phyloP scores from a whole-genome alignment of 345 rosid genomes.

The Abelmoschus esculentus region DNA sequence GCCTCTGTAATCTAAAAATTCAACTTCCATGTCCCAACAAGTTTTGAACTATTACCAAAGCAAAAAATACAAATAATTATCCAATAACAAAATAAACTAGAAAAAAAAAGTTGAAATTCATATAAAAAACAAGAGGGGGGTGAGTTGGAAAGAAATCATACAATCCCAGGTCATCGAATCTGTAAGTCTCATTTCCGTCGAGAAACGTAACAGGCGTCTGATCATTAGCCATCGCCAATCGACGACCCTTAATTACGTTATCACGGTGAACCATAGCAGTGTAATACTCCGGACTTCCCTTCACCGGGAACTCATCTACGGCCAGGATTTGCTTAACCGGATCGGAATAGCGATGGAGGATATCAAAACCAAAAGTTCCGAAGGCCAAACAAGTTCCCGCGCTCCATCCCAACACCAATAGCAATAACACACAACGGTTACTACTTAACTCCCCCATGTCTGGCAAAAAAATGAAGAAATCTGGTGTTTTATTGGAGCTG shows the following conservation, averaged over 20 bases:
- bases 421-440: conserved; percentile 3
- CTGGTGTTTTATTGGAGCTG: neutral
- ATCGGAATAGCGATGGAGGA: conserved; percentile 86
- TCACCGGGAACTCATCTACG: conserved; percentile 56
- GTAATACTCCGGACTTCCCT: conserved; percentile 56
- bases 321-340: conserved; percentile 51
- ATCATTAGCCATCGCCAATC: conserved; percentile 35
- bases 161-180: conserved; percentile 53
- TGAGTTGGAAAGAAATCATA: conserved; percentile 25
- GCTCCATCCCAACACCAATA: conserved; percentile 7
- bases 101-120: neutral
- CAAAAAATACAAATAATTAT: neutral
- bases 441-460: conserved; percentile 10
- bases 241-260: conserved; percentile 56
- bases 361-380: conserved; percentile 60
- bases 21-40: neutral
- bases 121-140: neutral
- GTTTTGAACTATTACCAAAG: neutral
- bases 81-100: neutral
- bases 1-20: too few relatives aligned
- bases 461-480: neutral
- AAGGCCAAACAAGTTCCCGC: conserved; percentile 27
- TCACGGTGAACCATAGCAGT: conserved; percentile 69
- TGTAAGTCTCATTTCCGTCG: conserved; percentile 60
- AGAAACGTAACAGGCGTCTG: conserved; percentile 59